A percentile compares a stretch with the other conserved stretches of the same genome.
Conservation (phyloP, 306 rosid genomes). For the Medicago arabica region DNA sequence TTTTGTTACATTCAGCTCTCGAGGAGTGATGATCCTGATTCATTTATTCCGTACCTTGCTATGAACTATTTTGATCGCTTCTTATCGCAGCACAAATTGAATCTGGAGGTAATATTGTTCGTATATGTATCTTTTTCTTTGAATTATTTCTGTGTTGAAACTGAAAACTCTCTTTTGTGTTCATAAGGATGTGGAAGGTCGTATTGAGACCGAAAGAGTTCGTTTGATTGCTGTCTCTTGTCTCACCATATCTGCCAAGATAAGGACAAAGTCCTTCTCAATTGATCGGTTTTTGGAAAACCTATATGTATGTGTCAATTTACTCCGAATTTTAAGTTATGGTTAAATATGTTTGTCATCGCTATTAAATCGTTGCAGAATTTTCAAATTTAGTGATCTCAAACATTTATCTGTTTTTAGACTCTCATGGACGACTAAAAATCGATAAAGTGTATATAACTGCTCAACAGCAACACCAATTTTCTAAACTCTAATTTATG, state of each 20-base stretch:
- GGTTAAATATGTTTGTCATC: not conserved
- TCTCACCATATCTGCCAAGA: slow-evolving; percentile 31
- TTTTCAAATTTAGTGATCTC: no score
- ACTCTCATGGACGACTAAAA: not conserved
- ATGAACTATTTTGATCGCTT: slow-evolving; percentile 42
- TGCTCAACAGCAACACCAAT: no score
- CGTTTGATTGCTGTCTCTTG: slow-evolving; percentile 26
- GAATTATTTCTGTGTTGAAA: not conserved
- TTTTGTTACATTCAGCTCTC: slow-evolving; percentile 17
- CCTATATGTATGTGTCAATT: not conserved
- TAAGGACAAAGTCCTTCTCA: not conserved
- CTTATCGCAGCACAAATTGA: not conserved
- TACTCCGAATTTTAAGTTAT: not conserved
- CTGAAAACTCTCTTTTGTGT: not conserved
- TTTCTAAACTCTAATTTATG: no score
- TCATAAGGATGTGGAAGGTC: not conserved
- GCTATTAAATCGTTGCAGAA: not conserved
- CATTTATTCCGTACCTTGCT: slow-evolving; percentile 33
- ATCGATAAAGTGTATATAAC: not conserved
- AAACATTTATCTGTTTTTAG: not conserved
- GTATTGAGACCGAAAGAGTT: not conserved
- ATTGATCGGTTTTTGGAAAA: slow-evolving; percentile 9
- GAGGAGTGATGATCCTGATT: not conserved
- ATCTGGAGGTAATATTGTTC: not conserved
- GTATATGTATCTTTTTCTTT: not conserved